Percentiles rank a stretch among this genome's conserved stretches.
phyloP scores from a whole-genome alignment of 768 basidiomycete species.

The Suillus sp. region DNA sequence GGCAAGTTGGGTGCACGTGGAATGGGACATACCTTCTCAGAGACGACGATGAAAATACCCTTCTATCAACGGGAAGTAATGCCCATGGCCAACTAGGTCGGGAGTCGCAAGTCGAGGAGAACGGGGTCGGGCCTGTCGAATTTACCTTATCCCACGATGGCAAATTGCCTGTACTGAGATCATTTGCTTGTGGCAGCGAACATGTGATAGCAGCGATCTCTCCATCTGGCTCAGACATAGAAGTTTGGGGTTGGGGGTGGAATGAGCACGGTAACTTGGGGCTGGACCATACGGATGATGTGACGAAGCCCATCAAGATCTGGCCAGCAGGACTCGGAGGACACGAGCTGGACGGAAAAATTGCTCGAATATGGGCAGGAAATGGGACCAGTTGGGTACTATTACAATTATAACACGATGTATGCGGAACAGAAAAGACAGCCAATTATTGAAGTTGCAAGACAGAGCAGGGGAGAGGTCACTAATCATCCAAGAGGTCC shows the following conservation, averaged over 20 bases:
- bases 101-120: constrained; percentile 9
- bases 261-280: constrained; percentile 98
- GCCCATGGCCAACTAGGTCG: constrained; percentile 69
- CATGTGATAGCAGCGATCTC: constrained; percentile 59
- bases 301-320: constrained; percentile 48
- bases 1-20: constrained; percentile 68
- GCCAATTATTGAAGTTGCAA: background rate
- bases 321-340: constrained; percentile 43
- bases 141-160: constrained; percentile 28
- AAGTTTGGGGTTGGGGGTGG: constrained; percentile 94
- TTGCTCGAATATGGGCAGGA: constrained; percentile 31
- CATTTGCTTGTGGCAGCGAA: constrained; percentile 79
- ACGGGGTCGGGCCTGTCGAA: constrained; percentile 12
- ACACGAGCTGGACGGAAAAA: constrained; percentile 15
- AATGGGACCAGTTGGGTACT: constrained; percentile 38
- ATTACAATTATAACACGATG: constrained; percentile 22
- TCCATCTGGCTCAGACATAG: constrained; percentile 26
- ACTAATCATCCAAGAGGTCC: constrained; percentile 50
- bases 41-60: constrained; percentile 23
- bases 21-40: constrained; percentile 66
- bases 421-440: background rate
- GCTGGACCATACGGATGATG: constrained; percentile 58
- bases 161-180: constrained; percentile 29
- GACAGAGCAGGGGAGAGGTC: background rate
- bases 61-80: constrained; percentile 57